These are phyloP conservation scores for Cardamine occulta DNA, from an alignment of 345 rosid species.

Conservation along the genomic window DNA sequence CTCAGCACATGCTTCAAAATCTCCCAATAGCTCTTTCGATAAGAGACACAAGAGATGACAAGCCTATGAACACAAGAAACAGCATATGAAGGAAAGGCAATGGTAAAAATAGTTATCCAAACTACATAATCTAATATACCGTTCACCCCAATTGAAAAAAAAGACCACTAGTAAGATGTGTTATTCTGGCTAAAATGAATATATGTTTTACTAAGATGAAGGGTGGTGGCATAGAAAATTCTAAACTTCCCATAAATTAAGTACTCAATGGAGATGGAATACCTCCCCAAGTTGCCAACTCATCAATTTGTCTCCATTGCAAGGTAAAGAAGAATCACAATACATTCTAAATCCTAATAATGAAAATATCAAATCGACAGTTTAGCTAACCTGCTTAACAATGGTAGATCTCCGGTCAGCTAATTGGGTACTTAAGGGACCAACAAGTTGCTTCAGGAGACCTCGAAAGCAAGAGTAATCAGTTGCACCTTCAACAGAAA, in stretches of 20 bases:
- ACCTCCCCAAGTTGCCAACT: conserved; percentile 5
- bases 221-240: conserved; percentile 15
- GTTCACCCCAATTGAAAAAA: conserved; percentile 7
- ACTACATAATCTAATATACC: conserved; percentile 17
- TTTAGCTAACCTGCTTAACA: conserved; percentile 81
- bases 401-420: conserved; percentile 95
- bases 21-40: conserved; percentile 96
- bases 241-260: conserved; percentile 13
- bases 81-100: conserved; percentile 24
- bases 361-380: background rate
- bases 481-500: conserved; percentile 70
- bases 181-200: conserved; percentile 23
- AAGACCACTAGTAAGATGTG: conserved; percentile 2
- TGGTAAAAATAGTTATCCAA: conserved; percentile 18
- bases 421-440: conserved; percentile 81
- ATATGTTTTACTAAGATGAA: conserved; percentile 4
- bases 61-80: conserved; percentile 55
- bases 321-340: conserved; percentile 16
- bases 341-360: conserved; percentile 14
- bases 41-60: conserved; percentile 92
- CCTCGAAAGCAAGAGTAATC: conserved; percentile 87
- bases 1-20: conserved; percentile 97
- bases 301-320: conserved; percentile 22
- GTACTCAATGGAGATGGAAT: conserved; percentile 11
- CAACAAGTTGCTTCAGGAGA: conserved; percentile 89